Conservation (phyloP, 2,329 filamentous ascomycete species). For the Nemania sp. region DNA sequence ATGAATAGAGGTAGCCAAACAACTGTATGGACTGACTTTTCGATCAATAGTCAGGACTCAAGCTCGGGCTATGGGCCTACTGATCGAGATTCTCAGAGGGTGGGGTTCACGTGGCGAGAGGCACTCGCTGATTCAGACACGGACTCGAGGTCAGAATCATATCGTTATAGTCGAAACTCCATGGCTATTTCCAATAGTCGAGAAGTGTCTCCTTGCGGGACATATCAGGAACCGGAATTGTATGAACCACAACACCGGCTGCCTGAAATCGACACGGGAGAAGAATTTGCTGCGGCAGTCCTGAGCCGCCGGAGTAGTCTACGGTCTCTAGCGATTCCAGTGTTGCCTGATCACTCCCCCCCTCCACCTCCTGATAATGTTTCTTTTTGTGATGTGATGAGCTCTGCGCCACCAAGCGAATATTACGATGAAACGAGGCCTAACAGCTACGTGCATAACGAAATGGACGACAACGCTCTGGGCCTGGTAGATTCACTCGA, state of each 20-base stretch:
- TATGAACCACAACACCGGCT: conserved; percentile 45
- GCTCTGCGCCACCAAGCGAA: conserved; percentile 44
- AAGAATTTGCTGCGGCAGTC: conserved; percentile 56
- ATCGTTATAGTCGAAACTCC: conserved; percentile 39
- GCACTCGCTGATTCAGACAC: conserved; percentile 38
- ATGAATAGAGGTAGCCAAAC: conserved; percentile 57
- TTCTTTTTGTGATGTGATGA: conserved; percentile 35
- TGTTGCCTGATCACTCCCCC: conserved; percentile 54
- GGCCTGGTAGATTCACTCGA: conserved; percentile 51
- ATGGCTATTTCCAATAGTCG: conserved; percentile 39
- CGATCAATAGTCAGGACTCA: conserved; percentile 57
- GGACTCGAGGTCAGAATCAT: conserved; percentile 37
- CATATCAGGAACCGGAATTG: conserved; percentile 35
- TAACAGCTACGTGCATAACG: conserved; percentile 47
- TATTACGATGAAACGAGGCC: conserved; percentile 50
- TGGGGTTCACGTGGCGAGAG: conserved; percentile 34
- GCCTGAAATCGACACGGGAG: conserved; percentile 56
- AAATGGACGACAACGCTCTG: conserved; percentile 48
- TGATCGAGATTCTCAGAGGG: conserved; percentile 32
- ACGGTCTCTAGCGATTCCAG: conserved; percentile 33
- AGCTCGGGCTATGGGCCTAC: conserved; percentile 40
- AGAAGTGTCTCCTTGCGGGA: conserved; percentile 41
- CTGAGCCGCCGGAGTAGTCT: conserved; percentile 42
- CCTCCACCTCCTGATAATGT: conserved; percentile 51
- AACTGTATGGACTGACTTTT: conserved; percentile 65